Evolutionary conservation across 2,329 filamentous ascomycete genomes (phyloP), one percentile per base, ranked within the genome.

Genomic region (Paecilomyces niveus): DNA sequence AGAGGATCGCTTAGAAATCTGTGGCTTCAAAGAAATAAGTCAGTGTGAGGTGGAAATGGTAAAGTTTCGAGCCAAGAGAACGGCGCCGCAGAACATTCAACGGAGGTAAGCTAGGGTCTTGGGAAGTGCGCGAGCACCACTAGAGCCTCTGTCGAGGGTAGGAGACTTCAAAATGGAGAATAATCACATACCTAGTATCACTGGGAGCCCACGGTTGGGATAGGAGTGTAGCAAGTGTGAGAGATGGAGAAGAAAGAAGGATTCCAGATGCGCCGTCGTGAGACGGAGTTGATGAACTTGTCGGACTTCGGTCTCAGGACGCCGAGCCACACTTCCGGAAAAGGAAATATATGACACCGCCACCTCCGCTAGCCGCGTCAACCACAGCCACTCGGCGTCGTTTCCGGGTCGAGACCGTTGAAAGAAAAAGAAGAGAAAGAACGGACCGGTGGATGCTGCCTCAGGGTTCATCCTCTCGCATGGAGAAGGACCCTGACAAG

Each of bases 1-100:
- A 33, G 21, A 59, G 59, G 57, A 61, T 29, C 15, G 45, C 21
- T 11, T 39, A 24, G 33, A 39, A 33, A 55, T 55, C 32, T 35
- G 15, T 39, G 18, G 29, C 54, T 39, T 55, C 15, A 39, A 22
- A 29, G 21, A 18, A 55, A 49, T 6, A 55, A 26, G 39, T 45
- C 15, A 45, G 39, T 39, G 13, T 13, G n/a, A n/a, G 33, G 10
- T 39, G 35, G 13, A 39, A 13, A 39, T 39, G 35, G 13, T n/a
- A 21, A 7, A 45, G n/a, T 45, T 45, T 6, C n/a, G 39, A 18
- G 39, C 39, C 39, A 45, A 45, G 39, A 18, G 39, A 21, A 45
- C 39, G 39, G 39, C 35, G 35, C 33, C 10, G 33, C 33, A 39
- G 33, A n/a, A 13, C 35, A 39, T 39, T 39, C 35, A 39, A 39